A percentile compares a stretch with the other conserved stretches of the same genome.
phyloP scores from a whole-genome alignment of 2,329 filamentous ascomycete species.

The Aspergillus felis region DNA sequence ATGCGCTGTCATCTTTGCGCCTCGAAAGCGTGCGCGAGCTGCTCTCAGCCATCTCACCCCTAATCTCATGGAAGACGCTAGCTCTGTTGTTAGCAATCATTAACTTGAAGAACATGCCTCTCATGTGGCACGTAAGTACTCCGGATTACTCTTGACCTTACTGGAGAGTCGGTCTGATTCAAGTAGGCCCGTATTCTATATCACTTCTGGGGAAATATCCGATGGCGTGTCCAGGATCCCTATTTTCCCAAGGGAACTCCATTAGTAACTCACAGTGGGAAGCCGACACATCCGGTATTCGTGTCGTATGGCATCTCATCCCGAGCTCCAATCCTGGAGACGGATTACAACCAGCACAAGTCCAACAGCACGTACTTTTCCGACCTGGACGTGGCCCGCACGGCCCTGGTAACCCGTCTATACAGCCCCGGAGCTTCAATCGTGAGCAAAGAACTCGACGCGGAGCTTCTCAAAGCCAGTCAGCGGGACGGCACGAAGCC shows the following conservation, averaged over 20 bases:
- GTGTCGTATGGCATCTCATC: conserved; percentile 64
- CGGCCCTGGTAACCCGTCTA: conserved; percentile 71
- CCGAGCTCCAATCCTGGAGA: conserved; percentile 68
- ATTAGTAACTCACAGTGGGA: conserved; percentile 30
- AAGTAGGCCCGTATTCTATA: conserved; percentile 57
- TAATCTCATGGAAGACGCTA: conserved; percentile 33
- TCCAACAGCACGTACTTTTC: conserved; percentile 82
- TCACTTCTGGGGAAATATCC: conserved; percentile 53
- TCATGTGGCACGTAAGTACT: conserved; percentile 38
- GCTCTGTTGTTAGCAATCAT: conserved; percentile 34
- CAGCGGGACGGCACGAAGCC: conserved; percentile 52
- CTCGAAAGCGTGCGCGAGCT: conserved; percentile 23
- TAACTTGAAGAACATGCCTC: conserved; percentile 37
- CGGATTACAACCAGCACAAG: conserved; percentile 83
- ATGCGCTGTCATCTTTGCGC: conserved; percentile 8
- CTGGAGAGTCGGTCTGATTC: conserved; percentile 1
- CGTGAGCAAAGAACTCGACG: conserved; percentile 51
- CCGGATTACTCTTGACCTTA: not conserved
- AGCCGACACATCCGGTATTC: conserved; percentile 62
- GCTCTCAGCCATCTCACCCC: conserved; percentile 15
- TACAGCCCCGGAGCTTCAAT: conserved; percentile 55
- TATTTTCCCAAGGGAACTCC: conserved; percentile 40
- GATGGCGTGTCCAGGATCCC: conserved; percentile 47
- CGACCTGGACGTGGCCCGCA: conserved; percentile 79
- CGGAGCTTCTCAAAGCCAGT: conserved; percentile 47